Evolutionary conservation across 768 basidiomycete genomes (phyloP).

Genomic region (Podaxis sp.): DNA sequence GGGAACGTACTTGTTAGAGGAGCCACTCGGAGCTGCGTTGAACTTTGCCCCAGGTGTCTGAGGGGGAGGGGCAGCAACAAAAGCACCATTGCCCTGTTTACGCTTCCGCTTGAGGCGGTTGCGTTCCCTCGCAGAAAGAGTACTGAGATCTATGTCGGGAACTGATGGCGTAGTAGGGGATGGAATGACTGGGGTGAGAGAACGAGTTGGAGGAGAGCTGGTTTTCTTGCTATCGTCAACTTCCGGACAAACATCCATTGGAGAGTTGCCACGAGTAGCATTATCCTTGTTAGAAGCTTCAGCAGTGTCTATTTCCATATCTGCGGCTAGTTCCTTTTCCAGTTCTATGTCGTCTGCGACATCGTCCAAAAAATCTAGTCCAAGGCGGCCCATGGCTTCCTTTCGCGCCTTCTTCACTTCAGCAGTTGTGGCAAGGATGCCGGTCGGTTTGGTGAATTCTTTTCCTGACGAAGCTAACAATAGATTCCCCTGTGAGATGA

Average conservation of each 20-base stretch:
- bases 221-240: constrained; percentile 36
- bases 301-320: constrained; percentile 48
- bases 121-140: constrained; percentile 87
- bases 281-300: constrained; percentile 17
- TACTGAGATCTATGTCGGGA: constrained; percentile 47
- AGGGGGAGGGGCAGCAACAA: constrained; percentile 73
- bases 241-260: constrained; percentile 40
- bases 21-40: constrained; percentile 52
- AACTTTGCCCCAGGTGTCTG: constrained; percentile 63
- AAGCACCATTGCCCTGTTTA: constrained; percentile 81
- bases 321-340: constrained; percentile 75
- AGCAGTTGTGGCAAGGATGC: constrained; percentile 67
- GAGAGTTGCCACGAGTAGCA: constrained; percentile 10
- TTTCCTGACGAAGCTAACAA: constrained; percentile 92
- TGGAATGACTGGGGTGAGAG: constrained; percentile 47
- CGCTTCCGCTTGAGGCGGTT: constrained; percentile 95
- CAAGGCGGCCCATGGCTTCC: constrained; percentile 86
- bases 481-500: constrained; percentile 74
- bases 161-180: constrained; percentile 46
- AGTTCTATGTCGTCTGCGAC: constrained; percentile 84
- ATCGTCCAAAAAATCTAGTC: constrained; percentile 81
- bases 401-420: constrained; percentile 88
- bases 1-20: constrained; percentile 54
- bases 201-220: constrained; percentile 38
- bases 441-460: constrained; percentile 78